phyloP scores from a whole-genome alignment of 2,329 filamentous ascomycete genomes.

The Fusarium pseudoanthophilum region DNA sequence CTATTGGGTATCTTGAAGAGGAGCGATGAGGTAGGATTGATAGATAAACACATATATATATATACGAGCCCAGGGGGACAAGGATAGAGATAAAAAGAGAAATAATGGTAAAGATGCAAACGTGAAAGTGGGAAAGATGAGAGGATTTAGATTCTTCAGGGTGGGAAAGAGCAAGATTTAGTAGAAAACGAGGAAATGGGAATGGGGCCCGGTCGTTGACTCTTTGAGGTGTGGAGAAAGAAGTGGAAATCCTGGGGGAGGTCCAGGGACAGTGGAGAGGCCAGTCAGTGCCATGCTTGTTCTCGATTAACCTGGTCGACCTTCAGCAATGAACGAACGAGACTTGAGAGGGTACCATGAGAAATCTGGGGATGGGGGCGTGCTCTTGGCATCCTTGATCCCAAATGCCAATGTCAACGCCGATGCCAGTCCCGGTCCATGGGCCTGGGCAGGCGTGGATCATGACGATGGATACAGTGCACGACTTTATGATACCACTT shows the following conservation, averaged over 20 bases:
- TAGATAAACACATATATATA: slow-evolving; percentile 18
- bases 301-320: neutral
- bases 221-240: slow-evolving; percentile 40
- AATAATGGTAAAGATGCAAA: slow-evolving; percentile 10
- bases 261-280: slow-evolving; percentile 37
- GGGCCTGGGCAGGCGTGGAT: slow-evolving; percentile 12
- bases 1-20: slow-evolving; percentile 24
- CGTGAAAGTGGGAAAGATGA: slow-evolving; percentile 23
- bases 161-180: slow-evolving; percentile 40
- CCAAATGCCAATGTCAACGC: neutral
- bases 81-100: neutral
- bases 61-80: neutral
- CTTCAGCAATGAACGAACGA: neutral
- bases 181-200: slow-evolving; percentile 42
- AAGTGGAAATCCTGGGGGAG: slow-evolving; percentile 46
- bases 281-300: slow-evolving; percentile 31
- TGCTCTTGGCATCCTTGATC: slow-evolving; percentile 17
- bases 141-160: slow-evolving; percentile 23
- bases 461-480: slow-evolving; percentile 32
- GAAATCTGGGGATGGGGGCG: slow-evolving; percentile 20
- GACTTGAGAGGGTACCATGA: neutral
- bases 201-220: slow-evolving; percentile 18
- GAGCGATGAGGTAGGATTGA: neutral
- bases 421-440: neutral
- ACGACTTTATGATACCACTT: slow-evolving; percentile 10